These are phyloP conservation scores for Verticillium dahliae DNA, from an alignment of 2,329 filamentous ascomycete genomes.

Conservation along the genomic window DNA sequence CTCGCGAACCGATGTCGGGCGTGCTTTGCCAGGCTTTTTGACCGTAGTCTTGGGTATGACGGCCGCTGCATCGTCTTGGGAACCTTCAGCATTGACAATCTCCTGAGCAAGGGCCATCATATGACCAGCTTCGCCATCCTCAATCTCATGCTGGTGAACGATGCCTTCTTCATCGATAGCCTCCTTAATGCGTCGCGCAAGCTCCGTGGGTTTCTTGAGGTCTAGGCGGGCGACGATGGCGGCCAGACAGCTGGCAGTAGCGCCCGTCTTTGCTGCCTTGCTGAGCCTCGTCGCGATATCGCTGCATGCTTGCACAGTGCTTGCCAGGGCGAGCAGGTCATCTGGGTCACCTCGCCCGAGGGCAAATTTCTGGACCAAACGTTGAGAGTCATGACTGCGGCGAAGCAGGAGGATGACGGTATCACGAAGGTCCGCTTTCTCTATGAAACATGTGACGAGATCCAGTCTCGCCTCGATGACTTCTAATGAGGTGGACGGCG, in stretches of 20 bases:
- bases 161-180: conserved; percentile 92
- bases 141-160: conserved; percentile 69
- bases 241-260: conserved; percentile 28
- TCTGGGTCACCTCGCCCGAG: conserved; percentile 88
- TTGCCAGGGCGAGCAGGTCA: conserved; percentile 77
- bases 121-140: conserved; percentile 64
- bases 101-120: conserved; percentile 69
- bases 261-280: conserved; percentile 12
- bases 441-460: conserved; percentile 69
- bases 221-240: conserved; percentile 51
- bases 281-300: conserved; percentile 50
- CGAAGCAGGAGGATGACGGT: conserved; percentile 61
- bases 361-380: conserved; percentile 89
- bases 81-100: conserved; percentile 60
- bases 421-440: conserved; percentile 62
- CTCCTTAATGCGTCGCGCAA: conserved; percentile 64
- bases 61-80: conserved; percentile 43
- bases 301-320: conserved; percentile 69
- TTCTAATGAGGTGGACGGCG: conserved; percentile 79
- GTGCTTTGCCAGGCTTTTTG: conserved; percentile 40
- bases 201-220: conserved; percentile 57
- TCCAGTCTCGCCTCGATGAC: conserved; percentile 76
- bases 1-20: conserved; percentile 41
- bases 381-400: conserved; percentile 76
- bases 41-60: conserved; percentile 44